These are phyloP conservation scores for Flaveria bidentis DNA, from an alignment of 129 eudicot species.

Conservation along the genomic window DNA sequence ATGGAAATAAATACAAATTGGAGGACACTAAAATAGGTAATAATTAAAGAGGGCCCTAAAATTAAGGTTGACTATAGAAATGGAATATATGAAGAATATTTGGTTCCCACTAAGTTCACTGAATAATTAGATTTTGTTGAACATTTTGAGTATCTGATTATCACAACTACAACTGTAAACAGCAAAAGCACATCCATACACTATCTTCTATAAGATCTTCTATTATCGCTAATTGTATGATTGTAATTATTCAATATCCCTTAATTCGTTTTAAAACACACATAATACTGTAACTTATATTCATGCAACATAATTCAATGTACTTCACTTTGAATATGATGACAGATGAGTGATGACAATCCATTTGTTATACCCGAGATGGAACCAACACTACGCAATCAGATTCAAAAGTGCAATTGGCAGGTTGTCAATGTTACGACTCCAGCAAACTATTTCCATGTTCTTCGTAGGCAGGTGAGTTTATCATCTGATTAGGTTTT, in stretches of 20 bases:
- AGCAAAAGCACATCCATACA: neutral
- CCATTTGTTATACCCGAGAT: constrained; percentile 35
- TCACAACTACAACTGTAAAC: neutral
- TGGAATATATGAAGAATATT: too few species aligned
- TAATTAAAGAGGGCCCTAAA: too few species aligned
- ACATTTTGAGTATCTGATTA: neutral
- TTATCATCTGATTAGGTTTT: neutral
- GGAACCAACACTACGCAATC: constrained; percentile 67
- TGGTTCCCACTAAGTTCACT: neutral
- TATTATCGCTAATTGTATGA: neutral
- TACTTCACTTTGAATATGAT: constrained; percentile 10
- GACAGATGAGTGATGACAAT: constrained; percentile 90
- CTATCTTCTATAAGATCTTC: neutral
- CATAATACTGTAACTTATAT: neutral
- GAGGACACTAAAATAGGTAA: too few species aligned
- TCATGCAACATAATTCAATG: neutral
- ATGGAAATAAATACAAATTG: too few species aligned
- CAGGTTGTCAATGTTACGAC: constrained; percentile 94
- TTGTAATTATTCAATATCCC: neutral
- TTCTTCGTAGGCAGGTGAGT: constrained; percentile 86
- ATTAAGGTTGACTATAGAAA: too few species aligned
- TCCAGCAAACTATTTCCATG: constrained; percentile 95
- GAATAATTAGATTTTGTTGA: neutral
- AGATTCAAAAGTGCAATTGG: constrained; percentile 95
- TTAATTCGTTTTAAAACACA: neutral